Evolutionary conservation across 2,329 filamentous ascomycete species (phyloP), one percentile per base, ranked within the genome.

Genomic region (Didymella keratinophila): DNA sequence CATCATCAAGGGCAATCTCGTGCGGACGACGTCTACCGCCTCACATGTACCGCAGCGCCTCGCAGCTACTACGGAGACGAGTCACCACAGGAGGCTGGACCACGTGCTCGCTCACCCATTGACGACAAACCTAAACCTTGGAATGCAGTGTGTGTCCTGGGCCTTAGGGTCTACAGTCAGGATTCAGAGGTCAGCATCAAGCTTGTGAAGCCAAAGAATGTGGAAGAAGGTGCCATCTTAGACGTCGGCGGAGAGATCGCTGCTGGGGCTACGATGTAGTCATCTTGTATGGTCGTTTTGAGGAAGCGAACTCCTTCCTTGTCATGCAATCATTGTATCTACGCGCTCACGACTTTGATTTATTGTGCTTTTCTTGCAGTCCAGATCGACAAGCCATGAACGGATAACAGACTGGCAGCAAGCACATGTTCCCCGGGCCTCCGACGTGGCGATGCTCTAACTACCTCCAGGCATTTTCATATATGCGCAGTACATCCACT

Each of bases 101-200:
- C 20, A 27, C 39, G 45, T 4, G 41, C 39, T 32, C 45, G 48
- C 27, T 46, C 44, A 11, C 58, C 54, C 18, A 45, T 42, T 12
- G 63, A 67, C 32, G 60, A 64, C 28, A 65, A 62, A 27, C 62
- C 64, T 16, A 73, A 72, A 53, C 82, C 83, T 0, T 87, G 85
- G 86, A 86, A 87, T 63, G 85, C 86, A 0, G 79, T 87, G 0
- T 86, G 84, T 63, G 84, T 87, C 2, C 76, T 87, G 2, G 86
- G 86, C 0, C 66, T 88, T 39, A 73, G 83, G 7, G 84, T 87
- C 0, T 87, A 75, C 42, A 69, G 66, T 28, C 61, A 68, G 36
- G 72, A 76, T 43, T 44, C 63, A 0, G 68, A 71, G 6, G 69
- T 75, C 2, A 76, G 62, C 28, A 74, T 76, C 43, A 66, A 69